These are phyloP conservation scores for Sporothrix sp. DNA, from an alignment of 2,329 filamentous ascomycete species.

Conservation along the genomic window DNA sequence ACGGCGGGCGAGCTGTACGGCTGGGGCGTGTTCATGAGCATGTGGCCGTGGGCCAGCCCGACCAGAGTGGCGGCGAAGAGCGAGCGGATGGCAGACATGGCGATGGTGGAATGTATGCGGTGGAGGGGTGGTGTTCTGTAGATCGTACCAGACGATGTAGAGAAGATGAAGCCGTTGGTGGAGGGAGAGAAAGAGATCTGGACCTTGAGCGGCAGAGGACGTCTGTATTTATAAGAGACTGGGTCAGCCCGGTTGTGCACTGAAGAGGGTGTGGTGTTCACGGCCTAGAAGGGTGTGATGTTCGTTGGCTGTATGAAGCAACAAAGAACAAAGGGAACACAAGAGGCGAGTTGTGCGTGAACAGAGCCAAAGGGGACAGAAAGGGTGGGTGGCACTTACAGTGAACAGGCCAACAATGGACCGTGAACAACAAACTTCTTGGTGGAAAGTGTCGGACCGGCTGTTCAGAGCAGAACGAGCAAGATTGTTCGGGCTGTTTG, in stretches of 20 bases:
- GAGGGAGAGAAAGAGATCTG: background rate
- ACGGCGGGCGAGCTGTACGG: conserved; percentile 43
- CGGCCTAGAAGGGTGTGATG: background rate
- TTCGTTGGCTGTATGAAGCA: background rate
- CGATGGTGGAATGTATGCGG: conserved; percentile 21
- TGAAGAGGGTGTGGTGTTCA: conserved; percentile 2
- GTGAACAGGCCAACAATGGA: background rate
- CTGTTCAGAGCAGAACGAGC: background rate
- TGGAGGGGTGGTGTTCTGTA: background rate
- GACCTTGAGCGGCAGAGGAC: background rate
- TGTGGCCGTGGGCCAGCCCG: conserved; percentile 59
- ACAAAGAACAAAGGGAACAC: background rate
- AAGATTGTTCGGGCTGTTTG: background rate
- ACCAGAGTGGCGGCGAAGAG: conserved; percentile 45
- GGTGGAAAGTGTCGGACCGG: background rate
- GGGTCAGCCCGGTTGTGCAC: conserved; percentile 1
- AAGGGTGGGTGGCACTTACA: background rate
- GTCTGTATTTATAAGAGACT: background rate
- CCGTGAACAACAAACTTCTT: background rate
- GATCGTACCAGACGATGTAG: conserved; percentile 33
- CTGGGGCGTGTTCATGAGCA: conserved; percentile 58
- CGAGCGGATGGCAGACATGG: conserved; percentile 37
- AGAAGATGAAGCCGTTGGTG: background rate
- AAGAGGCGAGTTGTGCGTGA: too few relatives aligned
- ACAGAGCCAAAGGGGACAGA: background rate